These are phyloP conservation scores for Neurospora sp. DNA, from an alignment of 495 filamentous ascomycete genomes.

Conservation along the genomic window DNA sequence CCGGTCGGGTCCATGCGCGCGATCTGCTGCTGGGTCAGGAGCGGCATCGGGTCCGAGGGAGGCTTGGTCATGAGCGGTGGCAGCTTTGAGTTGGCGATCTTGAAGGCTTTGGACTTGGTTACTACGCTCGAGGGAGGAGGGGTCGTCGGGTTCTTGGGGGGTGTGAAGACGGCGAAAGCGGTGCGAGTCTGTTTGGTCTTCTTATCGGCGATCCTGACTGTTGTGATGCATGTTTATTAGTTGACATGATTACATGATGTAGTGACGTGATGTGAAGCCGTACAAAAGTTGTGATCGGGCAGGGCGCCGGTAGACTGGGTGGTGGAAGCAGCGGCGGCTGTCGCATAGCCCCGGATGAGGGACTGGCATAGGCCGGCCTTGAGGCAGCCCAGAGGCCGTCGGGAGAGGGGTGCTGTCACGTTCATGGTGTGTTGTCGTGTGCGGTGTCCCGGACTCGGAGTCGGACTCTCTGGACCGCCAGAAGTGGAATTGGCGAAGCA, in stretches of 20 bases:
- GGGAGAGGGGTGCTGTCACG: slow-evolving; percentile 31
- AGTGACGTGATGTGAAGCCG: not conserved
- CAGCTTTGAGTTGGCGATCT: slow-evolving; percentile 10
- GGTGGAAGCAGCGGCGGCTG: slow-evolving; percentile 16
- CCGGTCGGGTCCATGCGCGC: slow-evolving; percentile 70
- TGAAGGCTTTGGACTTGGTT: slow-evolving; percentile 1
- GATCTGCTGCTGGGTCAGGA: slow-evolving; percentile 56
- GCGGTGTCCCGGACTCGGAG: slow-evolving; percentile 5
- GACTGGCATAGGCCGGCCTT: slow-evolving; percentile 42
- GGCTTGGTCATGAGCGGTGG: slow-evolving; percentile 15
- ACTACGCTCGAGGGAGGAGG: not conserved
- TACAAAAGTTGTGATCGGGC: slow-evolving; percentile 25
- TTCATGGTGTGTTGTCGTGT: slow-evolving; percentile 42
- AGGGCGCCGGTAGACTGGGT: slow-evolving; percentile 11
- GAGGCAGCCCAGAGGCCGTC: slow-evolving; percentile 60
- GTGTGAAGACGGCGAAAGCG: slow-evolving; percentile 39
- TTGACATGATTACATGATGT: too few relatives aligned
- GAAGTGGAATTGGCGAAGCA: not conserved
- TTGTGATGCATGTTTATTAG: not conserved
- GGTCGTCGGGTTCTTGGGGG: slow-evolving; percentile 17
- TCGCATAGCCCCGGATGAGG: slow-evolving; percentile 7
- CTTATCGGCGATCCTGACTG: slow-evolving; percentile 15
- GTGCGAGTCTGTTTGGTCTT: slow-evolving; percentile 20
- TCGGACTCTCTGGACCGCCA: not conserved
- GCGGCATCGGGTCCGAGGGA: slow-evolving; percentile 51